Evolutionary conservation across 805 yeast species (phyloP).

Genomic region (Ogataea henricii): DNA sequence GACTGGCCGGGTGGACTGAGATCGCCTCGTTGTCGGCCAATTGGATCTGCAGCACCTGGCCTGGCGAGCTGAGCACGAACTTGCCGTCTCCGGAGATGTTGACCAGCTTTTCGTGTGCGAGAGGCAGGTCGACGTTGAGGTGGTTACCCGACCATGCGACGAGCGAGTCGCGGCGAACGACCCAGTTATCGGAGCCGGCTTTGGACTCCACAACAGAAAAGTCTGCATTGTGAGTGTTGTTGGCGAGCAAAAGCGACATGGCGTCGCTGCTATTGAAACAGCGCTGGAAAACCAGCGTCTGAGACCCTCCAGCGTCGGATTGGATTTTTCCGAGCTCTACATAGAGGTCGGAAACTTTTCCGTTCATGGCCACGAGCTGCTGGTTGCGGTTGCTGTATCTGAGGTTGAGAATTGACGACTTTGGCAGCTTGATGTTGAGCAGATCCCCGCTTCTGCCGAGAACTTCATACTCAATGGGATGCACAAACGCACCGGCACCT

Average conservation of each 20-base stretch:
- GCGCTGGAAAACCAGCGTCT: conserved; percentile 35
- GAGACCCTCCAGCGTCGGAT: conserved; percentile 8
- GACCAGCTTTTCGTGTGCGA: conserved; percentile 13
- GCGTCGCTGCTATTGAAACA: conserved; percentile 34
- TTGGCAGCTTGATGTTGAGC: conserved; percentile 46
- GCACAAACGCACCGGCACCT: conserved; percentile 49
- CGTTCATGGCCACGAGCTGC: conserved; percentile 46
- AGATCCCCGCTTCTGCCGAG: conserved; percentile 42
- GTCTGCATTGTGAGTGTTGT: conserved; percentile 35
- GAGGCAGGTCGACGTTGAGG: conserved; percentile 23
- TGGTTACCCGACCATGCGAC: conserved; percentile 52
- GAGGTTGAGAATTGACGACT: conserved; percentile 39
- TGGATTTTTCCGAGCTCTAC: conserved; percentile 31
- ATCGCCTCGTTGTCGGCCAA: conserved; percentile 41
- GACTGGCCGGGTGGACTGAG: conserved; percentile 39
- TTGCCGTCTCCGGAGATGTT: conserved; percentile 40
- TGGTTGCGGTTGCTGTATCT: conserved; percentile 41
- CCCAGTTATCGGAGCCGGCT: conserved; percentile 36
- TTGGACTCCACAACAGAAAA: conserved; percentile 38
- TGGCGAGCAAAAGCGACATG: conserved; percentile 38
- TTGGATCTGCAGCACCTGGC: conserved; percentile 41
- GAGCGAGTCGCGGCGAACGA: conserved; percentile 38
- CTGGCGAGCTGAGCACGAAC: conserved; percentile 42
- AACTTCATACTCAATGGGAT: conserved; percentile 43
- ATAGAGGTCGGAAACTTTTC: conserved; percentile 36